A percentile compares a stretch with the other conserved stretches of the same genome.
Evolutionary conservation across 2,329 filamentous ascomycete genomes (phyloP).

Genomic region (Diaporthe humulicola): DNA sequence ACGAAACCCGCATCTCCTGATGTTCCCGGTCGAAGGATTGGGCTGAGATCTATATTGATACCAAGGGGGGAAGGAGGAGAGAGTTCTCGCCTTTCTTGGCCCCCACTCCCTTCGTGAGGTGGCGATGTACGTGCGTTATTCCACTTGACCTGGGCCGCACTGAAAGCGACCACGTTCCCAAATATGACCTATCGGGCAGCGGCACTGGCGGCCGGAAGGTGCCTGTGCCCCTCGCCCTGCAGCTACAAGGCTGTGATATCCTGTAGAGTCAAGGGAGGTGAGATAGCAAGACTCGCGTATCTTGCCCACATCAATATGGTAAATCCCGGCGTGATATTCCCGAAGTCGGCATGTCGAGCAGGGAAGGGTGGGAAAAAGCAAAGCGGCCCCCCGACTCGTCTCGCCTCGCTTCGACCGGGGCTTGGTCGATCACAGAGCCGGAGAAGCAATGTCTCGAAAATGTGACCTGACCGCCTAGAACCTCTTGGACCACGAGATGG

Average conservation of each 20-base stretch:
- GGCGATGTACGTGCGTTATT: slow-evolving; percentile 5
- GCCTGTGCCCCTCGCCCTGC: neutral
- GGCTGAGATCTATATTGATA: slow-evolving; percentile 18
- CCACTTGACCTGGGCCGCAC: neutral
- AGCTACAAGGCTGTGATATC: neutral
- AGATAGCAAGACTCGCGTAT: neutral
- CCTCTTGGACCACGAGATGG: slow-evolving; percentile 16
- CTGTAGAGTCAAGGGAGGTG: neutral
- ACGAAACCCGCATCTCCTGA: slow-evolving; percentile 19
- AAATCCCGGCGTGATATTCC: neutral
- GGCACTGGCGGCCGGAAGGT: neutral
- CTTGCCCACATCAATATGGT: neutral
- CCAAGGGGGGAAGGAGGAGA: neutral
- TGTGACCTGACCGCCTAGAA: slow-evolving; percentile 12
- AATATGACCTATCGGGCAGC: slow-evolving; percentile 1
- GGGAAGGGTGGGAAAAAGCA: neutral
- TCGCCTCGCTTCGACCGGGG: slow-evolving; percentile 20
- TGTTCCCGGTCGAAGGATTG: slow-evolving; percentile 20
- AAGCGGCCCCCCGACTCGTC: neutral
- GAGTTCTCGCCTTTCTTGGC: slow-evolving; percentile 15
- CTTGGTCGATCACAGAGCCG: slow-evolving; percentile 2
- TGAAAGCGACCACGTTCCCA: neutral
- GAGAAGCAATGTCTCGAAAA: slow-evolving; percentile 17
- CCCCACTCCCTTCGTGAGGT: slow-evolving; percentile 21
- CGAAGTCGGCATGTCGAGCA: neutral